A percentile compares a stretch with the other conserved stretches of the same genome.
phyloP scores from a whole-genome alignment of 306 rosid species.

The Spatholobus suberectus region DNA sequence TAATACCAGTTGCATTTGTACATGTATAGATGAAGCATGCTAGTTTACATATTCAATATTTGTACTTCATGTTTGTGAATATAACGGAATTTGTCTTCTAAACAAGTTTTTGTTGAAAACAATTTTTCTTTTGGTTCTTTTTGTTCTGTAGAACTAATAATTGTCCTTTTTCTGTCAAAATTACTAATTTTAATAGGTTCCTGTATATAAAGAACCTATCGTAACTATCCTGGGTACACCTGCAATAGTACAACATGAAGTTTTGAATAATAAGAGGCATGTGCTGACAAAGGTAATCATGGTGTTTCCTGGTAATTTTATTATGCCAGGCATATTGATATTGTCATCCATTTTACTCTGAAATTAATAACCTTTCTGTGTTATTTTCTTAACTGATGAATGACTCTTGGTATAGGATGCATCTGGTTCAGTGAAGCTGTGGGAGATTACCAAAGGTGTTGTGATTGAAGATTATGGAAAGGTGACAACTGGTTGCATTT shows the following conservation, averaged over 20 bases:
- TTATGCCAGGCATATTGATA: constrained; percentile 9
- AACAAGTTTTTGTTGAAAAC: constrained; percentile 30
- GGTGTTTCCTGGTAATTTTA: constrained; percentile 34
- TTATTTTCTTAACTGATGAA: constrained; percentile 38
- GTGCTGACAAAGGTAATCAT: constrained; percentile 89
- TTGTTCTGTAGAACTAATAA: constrained; percentile 32
- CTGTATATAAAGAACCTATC: constrained; percentile 85
- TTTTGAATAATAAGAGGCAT: constrained; percentile 92
- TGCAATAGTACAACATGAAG: constrained; percentile 89
- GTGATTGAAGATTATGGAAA: constrained; percentile 92
- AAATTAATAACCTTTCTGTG: constrained; percentile 16
- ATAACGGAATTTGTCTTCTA: constrained; percentile 28
- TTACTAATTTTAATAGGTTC: constrained; percentile 63
- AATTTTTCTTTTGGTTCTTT: constrained; percentile 35
- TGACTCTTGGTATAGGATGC: constrained; percentile 68
- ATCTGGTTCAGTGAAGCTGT: constrained; percentile 91
- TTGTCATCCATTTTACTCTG: constrained; percentile 22
- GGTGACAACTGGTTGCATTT: constrained; percentile 56
- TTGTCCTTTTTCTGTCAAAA: constrained; percentile 40
- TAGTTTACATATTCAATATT: constrained; percentile 13
- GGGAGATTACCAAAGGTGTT: constrained; percentile 95
- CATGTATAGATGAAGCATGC: constrained; percentile 32
- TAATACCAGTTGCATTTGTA: constrained; percentile 20
- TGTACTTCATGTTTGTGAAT: constrained; percentile 2
- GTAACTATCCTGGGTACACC: constrained; percentile 85